A percentile compares a stretch with the other conserved stretches of the same genome.
Evolutionary conservation across 108 stramenopile species (phyloP).

Genomic region (Poteriospumella lacustris): DNA sequence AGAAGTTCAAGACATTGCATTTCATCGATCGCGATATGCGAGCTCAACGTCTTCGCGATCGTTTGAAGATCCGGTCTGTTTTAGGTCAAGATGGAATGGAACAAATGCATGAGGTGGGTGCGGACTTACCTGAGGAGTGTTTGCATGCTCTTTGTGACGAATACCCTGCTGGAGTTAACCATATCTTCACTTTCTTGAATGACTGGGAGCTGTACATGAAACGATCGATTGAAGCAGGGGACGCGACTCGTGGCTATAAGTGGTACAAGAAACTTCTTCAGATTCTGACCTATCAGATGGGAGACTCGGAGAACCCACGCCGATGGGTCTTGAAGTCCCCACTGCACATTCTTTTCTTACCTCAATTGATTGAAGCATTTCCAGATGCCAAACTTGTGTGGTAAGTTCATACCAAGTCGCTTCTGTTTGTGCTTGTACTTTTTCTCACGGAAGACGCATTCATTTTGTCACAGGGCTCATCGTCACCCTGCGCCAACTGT

Average conservation of each 20-base stretch:
- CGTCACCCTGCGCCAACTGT: constrained; percentile 1
- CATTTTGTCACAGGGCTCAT: neutral
- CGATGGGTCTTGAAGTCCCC: constrained; percentile 3
- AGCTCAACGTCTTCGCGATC: too few relatives aligned
- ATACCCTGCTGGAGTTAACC: neutral
- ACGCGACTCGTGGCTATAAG: neutral
- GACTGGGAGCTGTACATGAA: neutral
- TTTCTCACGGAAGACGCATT: too few relatives aligned
- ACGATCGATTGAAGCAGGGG: neutral
- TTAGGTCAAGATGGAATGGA: constrained; percentile 15
- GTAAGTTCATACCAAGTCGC: too few relatives aligned
- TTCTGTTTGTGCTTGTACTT: too few relatives aligned
- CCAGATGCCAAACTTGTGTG: constrained; percentile 19
- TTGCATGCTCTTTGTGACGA: neutral
- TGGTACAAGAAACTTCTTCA: constrained; percentile 4
- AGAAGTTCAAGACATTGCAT: too few relatives aligned
- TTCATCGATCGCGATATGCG: too few relatives aligned
- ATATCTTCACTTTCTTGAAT: neutral
- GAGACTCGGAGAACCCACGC: neutral
- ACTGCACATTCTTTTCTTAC: neutral
- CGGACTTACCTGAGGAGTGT: constrained; percentile 32
- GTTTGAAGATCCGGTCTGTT: neutral
- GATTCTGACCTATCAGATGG: neutral
- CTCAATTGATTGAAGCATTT: neutral
- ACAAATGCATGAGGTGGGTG: constrained; percentile 39